Conservation (phyloP, 768 basidiomycete species). For the Epithele typhae region DNA sequence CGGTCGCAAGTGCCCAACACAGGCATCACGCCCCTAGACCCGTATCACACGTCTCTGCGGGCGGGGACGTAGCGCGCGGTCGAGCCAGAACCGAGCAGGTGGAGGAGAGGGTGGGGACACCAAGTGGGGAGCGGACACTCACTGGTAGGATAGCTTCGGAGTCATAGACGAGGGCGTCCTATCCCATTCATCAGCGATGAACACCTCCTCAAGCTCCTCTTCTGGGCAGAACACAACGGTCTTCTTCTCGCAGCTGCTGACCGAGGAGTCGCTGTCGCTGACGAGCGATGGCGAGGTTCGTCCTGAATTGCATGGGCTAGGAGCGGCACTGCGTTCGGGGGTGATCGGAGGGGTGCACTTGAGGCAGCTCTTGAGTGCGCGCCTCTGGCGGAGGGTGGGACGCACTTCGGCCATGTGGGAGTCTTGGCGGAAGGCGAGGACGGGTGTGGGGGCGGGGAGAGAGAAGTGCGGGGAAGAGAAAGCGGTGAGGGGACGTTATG, state of each 20-base stretch:
- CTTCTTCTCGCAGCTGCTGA: constrained; percentile 33
- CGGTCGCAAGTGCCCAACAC: constrained; percentile 1
- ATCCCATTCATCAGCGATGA: constrained; percentile 76
- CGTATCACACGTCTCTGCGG: no score
- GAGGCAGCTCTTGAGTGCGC: constrained; percentile 20
- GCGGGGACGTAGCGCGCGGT: no score
- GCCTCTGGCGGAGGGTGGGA: not conserved
- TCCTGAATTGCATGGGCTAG: constrained; percentile 17
- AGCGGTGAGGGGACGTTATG: constrained; percentile 8
- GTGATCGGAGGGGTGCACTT: constrained; percentile 18
- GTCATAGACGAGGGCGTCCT: constrained; percentile 67
- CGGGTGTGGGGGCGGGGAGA: not conserved
- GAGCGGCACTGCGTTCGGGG: constrained; percentile 13
- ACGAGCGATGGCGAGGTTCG: constrained; percentile 13
- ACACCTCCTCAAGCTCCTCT: constrained; percentile 52
- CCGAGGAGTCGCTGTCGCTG: constrained; percentile 7
- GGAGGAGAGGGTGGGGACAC: not conserved
- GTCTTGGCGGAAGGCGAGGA: not conserved
- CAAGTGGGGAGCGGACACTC: constrained; percentile 28
- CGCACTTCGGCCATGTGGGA: not conserved
- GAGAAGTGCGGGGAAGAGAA: not conserved
- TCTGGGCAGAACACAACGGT: constrained; percentile 58
- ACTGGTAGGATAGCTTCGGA: constrained; percentile 62
- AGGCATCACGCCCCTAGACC: not conserved
- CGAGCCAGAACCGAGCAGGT: not conserved